Conservation (phyloP, 495 filamentous ascomycete species). For the Corynascus novoguineensis region DNA sequence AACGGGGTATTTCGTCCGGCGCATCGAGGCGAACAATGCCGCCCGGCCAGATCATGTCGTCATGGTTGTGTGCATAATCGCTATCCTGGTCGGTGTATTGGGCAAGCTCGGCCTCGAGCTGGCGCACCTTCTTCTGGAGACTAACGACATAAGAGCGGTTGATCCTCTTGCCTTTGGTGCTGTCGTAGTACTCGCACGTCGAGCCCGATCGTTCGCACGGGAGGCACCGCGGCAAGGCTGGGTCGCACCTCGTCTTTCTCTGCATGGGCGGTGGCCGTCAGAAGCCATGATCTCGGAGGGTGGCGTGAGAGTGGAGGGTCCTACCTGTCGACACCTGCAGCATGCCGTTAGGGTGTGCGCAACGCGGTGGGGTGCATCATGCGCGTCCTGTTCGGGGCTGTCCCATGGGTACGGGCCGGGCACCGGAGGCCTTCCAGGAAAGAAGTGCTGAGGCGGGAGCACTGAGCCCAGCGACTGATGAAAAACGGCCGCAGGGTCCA, state of each 20-base stretch:
- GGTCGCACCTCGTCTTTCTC: slow-evolving; percentile 93
- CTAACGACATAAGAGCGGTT: slow-evolving; percentile 81
- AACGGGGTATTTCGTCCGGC: slow-evolving; percentile 74
- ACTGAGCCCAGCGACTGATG: slow-evolving; percentile 45
- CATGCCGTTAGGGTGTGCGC: slow-evolving; percentile 86
- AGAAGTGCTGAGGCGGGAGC: slow-evolving; percentile 34
- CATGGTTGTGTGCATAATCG: slow-evolving; percentile 59
- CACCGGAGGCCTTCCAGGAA: slow-evolving; percentile 27
- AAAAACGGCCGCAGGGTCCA: slow-evolving; percentile 49
- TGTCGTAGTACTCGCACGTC: slow-evolving; percentile 89
- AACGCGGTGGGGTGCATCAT: slow-evolving; percentile 51
- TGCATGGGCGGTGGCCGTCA: slow-evolving; percentile 31
- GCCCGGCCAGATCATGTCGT: slow-evolving; percentile 74
- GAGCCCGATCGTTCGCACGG: slow-evolving; percentile 88
- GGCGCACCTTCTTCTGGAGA: slow-evolving; percentile 74
- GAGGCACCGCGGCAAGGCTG: slow-evolving; percentile 81
- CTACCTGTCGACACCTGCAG: slow-evolving; percentile 51
- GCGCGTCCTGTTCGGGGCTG: slow-evolving; percentile 31
- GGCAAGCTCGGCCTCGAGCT: slow-evolving; percentile 67
- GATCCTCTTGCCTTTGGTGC: slow-evolving; percentile 68
- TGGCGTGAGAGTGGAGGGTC: slow-evolving; percentile 17
- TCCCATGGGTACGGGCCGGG: slow-evolving; percentile 24
- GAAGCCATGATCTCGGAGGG: background rate
- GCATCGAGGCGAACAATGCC: slow-evolving; percentile 76
- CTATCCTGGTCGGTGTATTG: slow-evolving; percentile 56